Base-by-base conservation (phyloP, 2,329 filamentous ascomycete genomes). In the Chrysoporthe deuterocubensis region DNA sequence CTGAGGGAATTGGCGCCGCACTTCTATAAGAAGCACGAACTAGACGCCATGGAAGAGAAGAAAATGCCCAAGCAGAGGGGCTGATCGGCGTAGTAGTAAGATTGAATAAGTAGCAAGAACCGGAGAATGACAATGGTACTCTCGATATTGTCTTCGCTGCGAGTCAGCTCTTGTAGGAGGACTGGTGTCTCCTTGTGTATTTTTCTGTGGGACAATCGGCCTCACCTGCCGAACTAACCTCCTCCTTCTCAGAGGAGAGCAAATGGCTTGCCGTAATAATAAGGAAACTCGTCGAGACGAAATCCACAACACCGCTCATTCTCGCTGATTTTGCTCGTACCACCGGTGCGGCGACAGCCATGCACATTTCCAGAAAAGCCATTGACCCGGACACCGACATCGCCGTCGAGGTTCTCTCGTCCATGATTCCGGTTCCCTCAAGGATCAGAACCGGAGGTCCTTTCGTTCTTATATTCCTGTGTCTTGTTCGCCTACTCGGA, bases 1-100 rank as follows among this genome's bases (percentile, higher is more conserved):
- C 77, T 99, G 73, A 87, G 89, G 7, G 95, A 98, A 79, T 88
- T 96, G 69, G 96, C 96, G 70, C 95, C 95, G 70, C 96, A 98
- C 81, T 97, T 94, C 76, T 93, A 97, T 78, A 97, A 97, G 81
- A 91, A 92, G 81, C 91, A 93, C 80, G 94, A 97, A 76, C 78
- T 97, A 52, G 95, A 97, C 75, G 89, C 85, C 21, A 76, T 97
- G 73, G 93, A 93, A 75, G 91, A 93, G 69, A 92, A 88, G 81
- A 97, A 93, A 79, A 71, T 79, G 73, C 77, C 78, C 9, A 78
- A 78, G 70, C 71, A 72, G 65, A 72, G 72, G 69, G 73, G 72
- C 59, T 69, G 13, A 59, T 34, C 8, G 16, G 37, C 11, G 16
- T 40, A 16, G 9, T 14, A 21, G 32, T 34, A n/a, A 42, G n/a